phyloP scores from a whole-genome alignment of 495 filamentous ascomycete species.

The Xylaria curta region DNA sequence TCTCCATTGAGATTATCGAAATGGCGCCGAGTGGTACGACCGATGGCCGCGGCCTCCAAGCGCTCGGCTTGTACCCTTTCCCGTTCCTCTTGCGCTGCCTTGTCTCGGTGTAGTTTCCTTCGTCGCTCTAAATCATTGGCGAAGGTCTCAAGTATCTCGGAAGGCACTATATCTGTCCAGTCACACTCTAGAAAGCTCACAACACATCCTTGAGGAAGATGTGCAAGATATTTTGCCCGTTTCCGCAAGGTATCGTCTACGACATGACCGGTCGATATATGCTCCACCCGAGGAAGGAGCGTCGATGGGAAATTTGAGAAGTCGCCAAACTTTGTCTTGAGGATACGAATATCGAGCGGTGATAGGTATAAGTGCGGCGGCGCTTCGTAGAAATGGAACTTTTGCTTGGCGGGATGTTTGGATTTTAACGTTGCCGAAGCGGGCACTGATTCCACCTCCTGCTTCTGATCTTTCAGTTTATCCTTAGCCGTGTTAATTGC shows the following conservation, averaged over 20 bases:
- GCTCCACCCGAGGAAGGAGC: constrained; percentile 88
- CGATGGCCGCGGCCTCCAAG: constrained; percentile 65
- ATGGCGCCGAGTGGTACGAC: constrained; percentile 45
- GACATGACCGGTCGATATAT: constrained; percentile 87
- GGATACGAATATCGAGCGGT: constrained; percentile 91
- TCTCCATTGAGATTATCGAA: constrained; percentile 45
- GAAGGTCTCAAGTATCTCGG: constrained; percentile 77
- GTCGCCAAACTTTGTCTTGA: constrained; percentile 86
- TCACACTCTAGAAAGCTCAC: constrained; percentile 95
- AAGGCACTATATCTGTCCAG: constrained; percentile 87
- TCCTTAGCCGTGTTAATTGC: constrained; percentile 74
- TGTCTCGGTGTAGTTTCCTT: constrained; percentile 81
- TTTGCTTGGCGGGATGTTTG: constrained; percentile 43
- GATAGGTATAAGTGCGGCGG: constrained; percentile 92
- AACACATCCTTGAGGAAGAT: constrained; percentile 91
- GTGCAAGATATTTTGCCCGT: constrained; percentile 86
- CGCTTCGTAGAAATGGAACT: constrained; percentile 90
- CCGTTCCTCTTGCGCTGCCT: constrained; percentile 87
- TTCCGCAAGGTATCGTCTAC: constrained; percentile 89
- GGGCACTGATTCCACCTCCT: constrained; percentile 9
- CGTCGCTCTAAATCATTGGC: constrained; percentile 76
- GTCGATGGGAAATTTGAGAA: constrained; percentile 87
- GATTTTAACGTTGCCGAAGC: constrained; percentile 26
- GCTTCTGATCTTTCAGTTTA: constrained; percentile 55
- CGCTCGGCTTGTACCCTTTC: constrained; percentile 87